Evolutionary conservation across 805 yeast genomes (phyloP).

Genomic region (Starmerella riodocensis): DNA sequence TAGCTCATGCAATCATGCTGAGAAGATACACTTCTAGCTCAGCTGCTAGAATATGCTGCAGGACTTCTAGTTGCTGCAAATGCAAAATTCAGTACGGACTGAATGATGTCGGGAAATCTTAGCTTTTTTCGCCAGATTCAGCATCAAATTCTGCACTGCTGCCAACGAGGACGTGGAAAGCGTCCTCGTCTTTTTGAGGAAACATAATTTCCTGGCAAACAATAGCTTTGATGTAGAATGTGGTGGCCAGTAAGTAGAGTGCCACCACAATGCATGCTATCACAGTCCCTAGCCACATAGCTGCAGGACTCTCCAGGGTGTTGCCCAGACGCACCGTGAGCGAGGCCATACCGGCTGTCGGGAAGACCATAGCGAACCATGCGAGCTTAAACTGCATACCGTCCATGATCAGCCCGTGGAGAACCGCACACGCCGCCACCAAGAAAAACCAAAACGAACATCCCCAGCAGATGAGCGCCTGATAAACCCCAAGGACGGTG

Average conservation of each 20-base stretch:
- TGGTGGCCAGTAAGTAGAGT: neutral
- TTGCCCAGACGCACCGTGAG: neutral
- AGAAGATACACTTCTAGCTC: too few species aligned
- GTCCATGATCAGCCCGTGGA: neutral
- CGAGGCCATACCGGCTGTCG: neutral
- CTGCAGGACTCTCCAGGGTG: neutral
- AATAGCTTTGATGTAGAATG: neutral
- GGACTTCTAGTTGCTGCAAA: too few species aligned
- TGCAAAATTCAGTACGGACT: too few species aligned
- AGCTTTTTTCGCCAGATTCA: too few species aligned
- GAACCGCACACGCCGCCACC: neutral
- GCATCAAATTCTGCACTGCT: too few species aligned
- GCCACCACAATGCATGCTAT: neutral
- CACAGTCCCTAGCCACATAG: neutral
- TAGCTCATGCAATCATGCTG: too few species aligned
- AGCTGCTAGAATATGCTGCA: too few species aligned
- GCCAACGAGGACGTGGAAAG: neutral
- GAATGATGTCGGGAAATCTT: too few species aligned
- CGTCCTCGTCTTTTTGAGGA: neutral
- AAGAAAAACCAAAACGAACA: neutral
- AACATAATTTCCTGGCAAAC: neutral
- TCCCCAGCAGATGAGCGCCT: slow-evolving; percentile 1
- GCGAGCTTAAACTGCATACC: neutral
- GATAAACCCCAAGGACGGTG: neutral
- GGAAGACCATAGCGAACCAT: slow-evolving; percentile 3